Conservation (phyloP, 371 early-diverging fungal genomes). For the Umbelopsis sp. region DNA sequence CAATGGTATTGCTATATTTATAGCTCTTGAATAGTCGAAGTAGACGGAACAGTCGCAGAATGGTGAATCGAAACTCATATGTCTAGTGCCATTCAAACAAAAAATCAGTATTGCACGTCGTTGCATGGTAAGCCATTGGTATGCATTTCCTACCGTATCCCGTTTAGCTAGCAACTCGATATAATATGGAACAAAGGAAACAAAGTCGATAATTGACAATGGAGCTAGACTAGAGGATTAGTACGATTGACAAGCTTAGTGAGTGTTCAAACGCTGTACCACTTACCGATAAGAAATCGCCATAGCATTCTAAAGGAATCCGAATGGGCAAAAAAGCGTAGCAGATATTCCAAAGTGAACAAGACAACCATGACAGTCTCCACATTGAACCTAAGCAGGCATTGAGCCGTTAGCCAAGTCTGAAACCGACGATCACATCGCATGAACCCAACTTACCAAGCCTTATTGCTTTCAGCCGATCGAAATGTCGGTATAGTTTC, state of each 20-base stretch:
- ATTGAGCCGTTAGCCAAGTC: neutral
- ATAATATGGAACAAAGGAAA: constrained; percentile 84
- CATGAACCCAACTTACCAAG: constrained; percentile 56
- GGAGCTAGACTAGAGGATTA: constrained; percentile 50
- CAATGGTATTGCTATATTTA: constrained; percentile 73
- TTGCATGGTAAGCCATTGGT: neutral
- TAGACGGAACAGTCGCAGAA: constrained; percentile 78
- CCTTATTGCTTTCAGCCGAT: constrained; percentile 55
- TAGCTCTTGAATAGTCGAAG: constrained; percentile 83
- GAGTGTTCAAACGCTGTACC: constrained; percentile 24
- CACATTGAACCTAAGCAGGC: constrained; percentile 64
- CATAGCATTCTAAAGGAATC: constrained; percentile 62
- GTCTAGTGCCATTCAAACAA: constrained; percentile 41
- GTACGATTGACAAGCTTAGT: neutral
- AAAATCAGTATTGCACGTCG: too few relatives aligned
- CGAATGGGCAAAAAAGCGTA: constrained; percentile 75
- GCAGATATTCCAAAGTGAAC: constrained; percentile 77
- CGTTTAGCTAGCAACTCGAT: constrained; percentile 70
- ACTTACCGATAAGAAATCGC: constrained; percentile 46
- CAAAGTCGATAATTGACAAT: constrained; percentile 76
- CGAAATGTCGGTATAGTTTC: constrained; percentile 86
- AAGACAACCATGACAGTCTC: constrained; percentile 79
- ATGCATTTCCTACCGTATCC: constrained; percentile 60
- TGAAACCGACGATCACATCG: neutral
- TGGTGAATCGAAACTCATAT: constrained; percentile 84